Evolutionary conservation across 192 early-diverging fungal species (phyloP).

Genomic region (Coemansia sp.): DNA sequence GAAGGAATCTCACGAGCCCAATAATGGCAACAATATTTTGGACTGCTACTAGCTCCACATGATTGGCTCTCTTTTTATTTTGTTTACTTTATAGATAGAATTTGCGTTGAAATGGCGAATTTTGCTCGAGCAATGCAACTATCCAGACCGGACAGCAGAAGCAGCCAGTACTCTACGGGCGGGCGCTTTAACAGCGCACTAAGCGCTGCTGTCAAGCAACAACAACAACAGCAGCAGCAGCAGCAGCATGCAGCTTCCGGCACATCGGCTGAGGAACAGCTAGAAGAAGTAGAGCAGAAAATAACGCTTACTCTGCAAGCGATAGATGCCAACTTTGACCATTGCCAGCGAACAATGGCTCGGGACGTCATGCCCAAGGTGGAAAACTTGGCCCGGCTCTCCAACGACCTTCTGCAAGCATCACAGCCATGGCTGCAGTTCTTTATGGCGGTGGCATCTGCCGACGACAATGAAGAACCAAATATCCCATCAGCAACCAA

Average conservation of each 20-base stretch:
- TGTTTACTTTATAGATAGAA: no score
- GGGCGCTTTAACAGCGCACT: slow-evolving; percentile 36
- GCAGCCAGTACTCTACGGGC: slow-evolving; percentile 9
- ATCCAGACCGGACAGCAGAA: slow-evolving; percentile 26
- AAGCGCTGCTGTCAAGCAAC: slow-evolving; percentile 35
- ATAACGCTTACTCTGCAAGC: slow-evolving; percentile 48
- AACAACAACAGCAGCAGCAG: slow-evolving; percentile 19
- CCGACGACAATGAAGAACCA: slow-evolving; percentile 23
- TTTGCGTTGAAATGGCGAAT: background rate
- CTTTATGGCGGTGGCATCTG: slow-evolving; percentile 50
- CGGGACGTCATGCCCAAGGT: slow-evolving; percentile 52
- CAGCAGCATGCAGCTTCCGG: slow-evolving; percentile 11
- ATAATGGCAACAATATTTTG: slow-evolving; percentile 50
- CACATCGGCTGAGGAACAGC: slow-evolving; percentile 35
- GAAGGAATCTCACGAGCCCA: slow-evolving; percentile 31
- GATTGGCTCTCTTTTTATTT: background rate
- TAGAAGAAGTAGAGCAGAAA: slow-evolving; percentile 54
- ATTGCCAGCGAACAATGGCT: slow-evolving; percentile 49
- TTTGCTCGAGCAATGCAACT: background rate
- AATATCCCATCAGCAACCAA: slow-evolving; percentile 6
- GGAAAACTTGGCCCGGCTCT: slow-evolving; percentile 38
- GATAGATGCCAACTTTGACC: slow-evolving; percentile 54
- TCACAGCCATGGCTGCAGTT: slow-evolving; percentile 55
- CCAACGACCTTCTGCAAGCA: slow-evolving; percentile 41
- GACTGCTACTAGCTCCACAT: slow-evolving; percentile 33